Conservation (phyloP, 257 asterid genomes). For the Mitragyna speciosa region DNA sequence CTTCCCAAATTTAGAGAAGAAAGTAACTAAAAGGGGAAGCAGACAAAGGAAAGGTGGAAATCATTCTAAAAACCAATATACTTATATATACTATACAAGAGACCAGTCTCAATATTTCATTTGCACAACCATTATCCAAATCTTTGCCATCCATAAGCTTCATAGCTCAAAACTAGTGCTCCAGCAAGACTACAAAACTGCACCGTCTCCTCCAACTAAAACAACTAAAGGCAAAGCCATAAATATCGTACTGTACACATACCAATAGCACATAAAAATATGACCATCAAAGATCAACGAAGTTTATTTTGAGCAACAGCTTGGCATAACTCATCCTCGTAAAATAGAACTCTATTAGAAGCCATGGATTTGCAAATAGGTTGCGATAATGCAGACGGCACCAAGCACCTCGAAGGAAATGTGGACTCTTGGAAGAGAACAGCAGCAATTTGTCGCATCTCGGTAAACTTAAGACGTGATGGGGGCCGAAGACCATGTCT, state of each 20-base stretch:
- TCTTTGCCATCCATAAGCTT: constrained; percentile 18
- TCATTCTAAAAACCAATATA: constrained; percentile 1
- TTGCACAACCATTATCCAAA: constrained; percentile 18
- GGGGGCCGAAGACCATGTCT: constrained; percentile 89
- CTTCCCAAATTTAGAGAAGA: neutral
- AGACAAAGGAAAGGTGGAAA: neutral
- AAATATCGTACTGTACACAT: constrained; percentile 36
- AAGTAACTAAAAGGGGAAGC: neutral
- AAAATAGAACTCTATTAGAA: constrained; percentile 79
- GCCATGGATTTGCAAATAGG: constrained; percentile 76
- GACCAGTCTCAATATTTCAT: constrained; percentile 20
- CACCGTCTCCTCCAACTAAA: constrained; percentile 22
- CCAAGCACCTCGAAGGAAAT: constrained; percentile 57
- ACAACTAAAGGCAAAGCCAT: constrained; percentile 1
- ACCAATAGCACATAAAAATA: constrained; percentile 10
- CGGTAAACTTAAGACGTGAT: constrained; percentile 64
- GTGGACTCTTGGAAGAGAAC: constrained; percentile 79
- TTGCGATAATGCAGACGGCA: constrained; percentile 66
- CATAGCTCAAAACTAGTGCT: constrained; percentile 22
- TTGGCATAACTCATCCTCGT: constrained; percentile 93
- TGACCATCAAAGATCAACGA: constrained; percentile 39
- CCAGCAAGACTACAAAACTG: constrained; percentile 38
- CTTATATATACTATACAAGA: constrained; percentile 13
- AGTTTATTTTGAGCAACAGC: constrained; percentile 97
- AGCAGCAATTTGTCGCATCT: constrained; percentile 86